A percentile compares a stretch with the other conserved stretches of the same genome.
These are phyloP conservation scores for Bocquillonia castaneifolia DNA, from an alignment of 441 rosid genomes.

Conservation along the genomic window DNA sequence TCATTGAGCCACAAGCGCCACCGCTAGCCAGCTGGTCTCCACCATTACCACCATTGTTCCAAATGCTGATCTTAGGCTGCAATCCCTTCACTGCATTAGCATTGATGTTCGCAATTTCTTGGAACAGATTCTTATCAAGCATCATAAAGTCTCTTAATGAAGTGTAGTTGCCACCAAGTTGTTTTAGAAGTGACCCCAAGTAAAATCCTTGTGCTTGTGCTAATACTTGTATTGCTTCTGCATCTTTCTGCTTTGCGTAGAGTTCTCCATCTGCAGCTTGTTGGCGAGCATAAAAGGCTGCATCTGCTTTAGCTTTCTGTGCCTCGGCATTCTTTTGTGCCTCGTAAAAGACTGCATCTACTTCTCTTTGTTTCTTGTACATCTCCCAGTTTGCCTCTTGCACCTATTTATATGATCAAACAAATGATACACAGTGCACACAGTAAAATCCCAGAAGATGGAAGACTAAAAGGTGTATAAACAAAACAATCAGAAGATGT, in stretches of 20 bases:
- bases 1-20: slow-evolving; percentile 18
- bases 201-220: slow-evolving; percentile 61
- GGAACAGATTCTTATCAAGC: slow-evolving; percentile 46
- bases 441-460: too few species aligned
- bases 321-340: slow-evolving; percentile 55
- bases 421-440: too few species aligned
- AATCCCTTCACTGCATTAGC: slow-evolving; percentile 52
- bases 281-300: slow-evolving; percentile 39
- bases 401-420: too few species aligned
- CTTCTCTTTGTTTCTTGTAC: slow-evolving; percentile 57
- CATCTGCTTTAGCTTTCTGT: slow-evolving; percentile 50
- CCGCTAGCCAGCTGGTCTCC: background rate
- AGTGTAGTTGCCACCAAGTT: slow-evolving; percentile 49
- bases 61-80: slow-evolving; percentile 58
- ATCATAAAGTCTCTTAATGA: slow-evolving; percentile 52
- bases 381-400: slow-evolving; percentile 79
- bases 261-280: slow-evolving; percentile 38
- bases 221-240: slow-evolving; percentile 46
- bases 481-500: too few species aligned
- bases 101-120: slow-evolving; percentile 50
- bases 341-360: slow-evolving; percentile 52
- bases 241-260: slow-evolving; percentile 54
- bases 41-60: slow-evolving; percentile 19
- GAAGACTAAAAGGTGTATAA: too few species aligned
- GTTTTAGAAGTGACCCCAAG: slow-evolving; percentile 42